phyloP scores from a whole-genome alignment of 257 asterid genomes.

The Solanum appendiculatum region DNA sequence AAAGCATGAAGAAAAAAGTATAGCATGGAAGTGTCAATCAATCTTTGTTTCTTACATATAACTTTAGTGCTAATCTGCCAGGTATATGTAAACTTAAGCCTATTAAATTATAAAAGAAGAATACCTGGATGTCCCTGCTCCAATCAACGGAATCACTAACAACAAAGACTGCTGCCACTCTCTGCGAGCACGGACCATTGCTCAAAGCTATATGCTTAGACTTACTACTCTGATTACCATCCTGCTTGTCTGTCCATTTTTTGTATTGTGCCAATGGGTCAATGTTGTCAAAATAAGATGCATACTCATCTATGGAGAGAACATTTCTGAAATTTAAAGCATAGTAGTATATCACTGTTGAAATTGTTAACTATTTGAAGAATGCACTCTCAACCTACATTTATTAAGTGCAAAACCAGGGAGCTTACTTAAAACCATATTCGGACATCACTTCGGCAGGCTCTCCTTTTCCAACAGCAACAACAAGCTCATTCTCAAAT shows the following conservation, averaged over 20 bases:
- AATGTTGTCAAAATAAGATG: conserved; percentile 69
- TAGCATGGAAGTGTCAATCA: background rate
- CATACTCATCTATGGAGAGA: conserved; percentile 69
- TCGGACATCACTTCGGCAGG: conserved; percentile 80
- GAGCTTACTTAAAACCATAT: conserved; percentile 76
- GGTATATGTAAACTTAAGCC: background rate
- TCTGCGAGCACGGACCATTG: conserved; percentile 45
- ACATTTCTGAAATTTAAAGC: conserved; percentile 50
- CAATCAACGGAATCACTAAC: conserved; percentile 96
- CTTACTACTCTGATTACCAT: conserved; percentile 12
- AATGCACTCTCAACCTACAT: background rate
- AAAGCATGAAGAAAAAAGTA: background rate
- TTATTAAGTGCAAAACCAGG: background rate
- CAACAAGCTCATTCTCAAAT: conserved; percentile 51
- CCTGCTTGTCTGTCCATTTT: conserved; percentile 29
- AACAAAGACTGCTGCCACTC: conserved; percentile 73
- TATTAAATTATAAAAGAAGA: background rate
- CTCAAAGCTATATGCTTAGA: conserved; percentile 14
- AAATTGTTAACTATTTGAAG: background rate
- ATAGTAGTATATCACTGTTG: background rate
- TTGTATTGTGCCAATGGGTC: conserved; percentile 76
- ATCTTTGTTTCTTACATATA: background rate
- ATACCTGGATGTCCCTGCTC: conserved; percentile 97
- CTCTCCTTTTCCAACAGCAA: conserved; percentile 92
- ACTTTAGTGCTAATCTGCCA: background rate